Evolutionary conservation across 2,329 filamentous ascomycete species (phyloP).

Genomic region (Aspergillus flavus): DNA sequence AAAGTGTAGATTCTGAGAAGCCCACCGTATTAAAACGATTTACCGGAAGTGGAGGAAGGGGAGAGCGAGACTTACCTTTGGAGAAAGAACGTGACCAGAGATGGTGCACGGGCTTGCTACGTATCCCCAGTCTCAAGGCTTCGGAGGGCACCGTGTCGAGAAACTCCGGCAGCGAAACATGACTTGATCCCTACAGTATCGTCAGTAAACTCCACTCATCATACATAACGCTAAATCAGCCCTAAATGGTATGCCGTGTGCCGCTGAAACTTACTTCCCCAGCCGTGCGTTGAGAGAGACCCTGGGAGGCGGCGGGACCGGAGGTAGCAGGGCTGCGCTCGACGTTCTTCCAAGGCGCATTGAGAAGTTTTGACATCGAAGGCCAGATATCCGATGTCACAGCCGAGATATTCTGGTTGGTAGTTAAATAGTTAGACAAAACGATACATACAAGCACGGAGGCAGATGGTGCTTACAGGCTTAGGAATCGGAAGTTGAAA

Average conservation of each 20-base stretch:
- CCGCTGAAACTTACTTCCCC: conserved; percentile 15
- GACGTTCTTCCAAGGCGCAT: conserved; percentile 38
- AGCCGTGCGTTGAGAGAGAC: conserved; percentile 15
- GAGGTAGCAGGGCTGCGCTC: conserved; percentile 25
- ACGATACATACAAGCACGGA: neutral
- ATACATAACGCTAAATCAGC: neutral
- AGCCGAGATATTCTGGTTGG: conserved; percentile 48
- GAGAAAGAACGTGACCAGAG: conserved; percentile 22
- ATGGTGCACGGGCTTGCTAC: conserved; percentile 21
- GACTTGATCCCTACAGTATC: conserved; percentile 13
- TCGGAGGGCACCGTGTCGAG: conserved; percentile 29
- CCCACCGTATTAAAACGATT: neutral
- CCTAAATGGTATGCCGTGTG: conserved; percentile 21
- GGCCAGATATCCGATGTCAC: conserved; percentile 49
- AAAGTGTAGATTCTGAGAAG: conserved; percentile 20
- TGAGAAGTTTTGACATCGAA: conserved; percentile 43
- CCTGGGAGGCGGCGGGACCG: conserved; percentile 16
- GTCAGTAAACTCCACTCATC: conserved; percentile 7
- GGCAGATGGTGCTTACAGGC: conserved; percentile 42
- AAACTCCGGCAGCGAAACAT: conserved; percentile 29
- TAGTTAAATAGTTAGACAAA: conserved; percentile 16
- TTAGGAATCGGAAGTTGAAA: conserved; percentile 53
- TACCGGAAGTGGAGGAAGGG: neutral
- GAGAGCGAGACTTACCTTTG: conserved; percentile 19
- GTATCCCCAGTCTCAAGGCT: conserved; percentile 25